phyloP scores from a whole-genome alignment of 192 early-diverging fungal species.

The Linderina pennispora region DNA sequence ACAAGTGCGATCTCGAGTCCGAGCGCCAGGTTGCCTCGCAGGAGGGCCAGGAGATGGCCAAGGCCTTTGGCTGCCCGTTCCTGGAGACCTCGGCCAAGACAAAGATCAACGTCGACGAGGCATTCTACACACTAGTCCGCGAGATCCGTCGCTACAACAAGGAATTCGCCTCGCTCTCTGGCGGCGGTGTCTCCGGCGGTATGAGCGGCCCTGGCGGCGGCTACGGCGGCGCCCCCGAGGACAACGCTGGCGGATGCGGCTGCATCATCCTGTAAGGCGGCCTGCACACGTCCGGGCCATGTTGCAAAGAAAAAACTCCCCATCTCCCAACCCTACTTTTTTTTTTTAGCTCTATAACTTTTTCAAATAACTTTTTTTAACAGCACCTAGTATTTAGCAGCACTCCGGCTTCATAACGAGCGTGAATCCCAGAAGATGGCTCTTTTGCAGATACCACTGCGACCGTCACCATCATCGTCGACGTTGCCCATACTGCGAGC shows the following conservation, averaged over 20 bases:
- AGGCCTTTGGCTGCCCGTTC: slow-evolving; percentile 68
- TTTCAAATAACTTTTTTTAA: background rate
- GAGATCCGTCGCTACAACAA: slow-evolving; percentile 77
- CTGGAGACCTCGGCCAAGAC: slow-evolving; percentile 87
- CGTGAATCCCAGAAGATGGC: no score
- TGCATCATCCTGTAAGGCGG: slow-evolving; percentile 55
- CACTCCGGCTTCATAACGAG: no score
- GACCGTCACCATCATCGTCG: no score
- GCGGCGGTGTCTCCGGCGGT: background rate
- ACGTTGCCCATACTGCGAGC: no score
- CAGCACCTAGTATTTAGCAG: background rate
- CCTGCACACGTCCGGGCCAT: no score
- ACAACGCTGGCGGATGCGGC: slow-evolving; percentile 48
- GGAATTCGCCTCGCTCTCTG: slow-evolving; percentile 49
- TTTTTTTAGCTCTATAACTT: slow-evolving; percentile 3
- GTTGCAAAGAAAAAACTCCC: no score
- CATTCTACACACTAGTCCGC: slow-evolving; percentile 82
- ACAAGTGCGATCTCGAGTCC: slow-evolving; percentile 82
- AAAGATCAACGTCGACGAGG: slow-evolving; percentile 88
- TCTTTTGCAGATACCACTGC: no score
- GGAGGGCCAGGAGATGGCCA: slow-evolving; percentile 80
- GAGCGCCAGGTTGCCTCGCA: slow-evolving; percentile 78
- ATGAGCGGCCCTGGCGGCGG: slow-evolving; percentile 2
- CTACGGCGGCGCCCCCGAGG: slow-evolving; percentile 35
- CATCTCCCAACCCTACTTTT: background rate